phyloP scores from a whole-genome alignment of 768 basidiomycete species.

The Boletus barrowsii region DNA sequence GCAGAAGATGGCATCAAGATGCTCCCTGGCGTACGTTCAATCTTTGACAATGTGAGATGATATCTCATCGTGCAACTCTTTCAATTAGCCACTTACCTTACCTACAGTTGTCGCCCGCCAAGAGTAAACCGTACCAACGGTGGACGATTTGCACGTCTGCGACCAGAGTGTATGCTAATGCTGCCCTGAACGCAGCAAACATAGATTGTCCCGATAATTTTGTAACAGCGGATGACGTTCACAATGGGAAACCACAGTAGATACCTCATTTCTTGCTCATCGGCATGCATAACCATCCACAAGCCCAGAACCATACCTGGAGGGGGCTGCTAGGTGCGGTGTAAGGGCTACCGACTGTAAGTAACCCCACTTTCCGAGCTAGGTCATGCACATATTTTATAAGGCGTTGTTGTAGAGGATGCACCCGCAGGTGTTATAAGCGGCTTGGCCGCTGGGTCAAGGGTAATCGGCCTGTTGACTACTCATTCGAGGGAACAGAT shows the following conservation, averaged over 20 bases:
- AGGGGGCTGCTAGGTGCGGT: constrained; percentile 72
- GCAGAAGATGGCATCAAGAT: constrained; percentile 60
- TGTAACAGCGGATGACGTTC: constrained; percentile 81
- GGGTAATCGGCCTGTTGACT: constrained; percentile 80
- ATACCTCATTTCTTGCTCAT: constrained; percentile 11
- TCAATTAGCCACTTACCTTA: constrained; percentile 5
- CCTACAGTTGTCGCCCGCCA: constrained; percentile 26
- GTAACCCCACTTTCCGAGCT: constrained; percentile 1
- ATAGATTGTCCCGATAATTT: constrained; percentile 72
- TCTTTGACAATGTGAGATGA: constrained; percentile 52
- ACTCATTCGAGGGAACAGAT: constrained; percentile 72
- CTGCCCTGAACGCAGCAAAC: constrained; percentile 63
- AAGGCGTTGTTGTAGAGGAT: constrained; percentile 88
- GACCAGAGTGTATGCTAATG: constrained; percentile 68
- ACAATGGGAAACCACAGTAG: constrained; percentile 75
- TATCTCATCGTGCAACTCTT: background rate
- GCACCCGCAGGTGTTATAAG: constrained; percentile 83
- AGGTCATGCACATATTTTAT: constrained; percentile 5
- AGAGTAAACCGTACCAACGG: constrained; percentile 48
- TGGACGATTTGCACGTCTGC: constrained; percentile 93
- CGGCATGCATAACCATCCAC: background rate
- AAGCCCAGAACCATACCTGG: constrained; percentile 87
- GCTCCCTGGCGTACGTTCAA: constrained; percentile 66
- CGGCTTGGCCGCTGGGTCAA: constrained; percentile 79
- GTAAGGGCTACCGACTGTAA: constrained; percentile 44